Evolutionary conservation across 106 monocot genomes (phyloP).

Genomic region (Dioscorea dumetorum): DNA sequence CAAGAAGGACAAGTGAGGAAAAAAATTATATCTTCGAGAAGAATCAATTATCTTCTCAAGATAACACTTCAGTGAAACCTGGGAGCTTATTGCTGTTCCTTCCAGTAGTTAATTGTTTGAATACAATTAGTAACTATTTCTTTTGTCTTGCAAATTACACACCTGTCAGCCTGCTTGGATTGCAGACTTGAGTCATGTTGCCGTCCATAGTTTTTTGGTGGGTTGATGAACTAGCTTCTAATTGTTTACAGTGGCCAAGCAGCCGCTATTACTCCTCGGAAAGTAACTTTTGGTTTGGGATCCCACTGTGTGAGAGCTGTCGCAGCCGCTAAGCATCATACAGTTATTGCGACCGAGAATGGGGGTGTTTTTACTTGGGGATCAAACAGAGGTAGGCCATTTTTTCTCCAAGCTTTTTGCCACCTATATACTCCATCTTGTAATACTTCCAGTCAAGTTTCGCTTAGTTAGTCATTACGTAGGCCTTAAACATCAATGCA

Average conservation of each 20-base stretch:
- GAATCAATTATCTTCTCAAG: too few species aligned
- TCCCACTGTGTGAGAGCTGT: slow-evolving; percentile 64
- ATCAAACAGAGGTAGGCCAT: slow-evolving; percentile 79
- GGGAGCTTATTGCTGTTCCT: too few species aligned
- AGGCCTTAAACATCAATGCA: too few species aligned
- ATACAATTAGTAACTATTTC: neutral
- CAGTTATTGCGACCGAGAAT: slow-evolving; percentile 81
- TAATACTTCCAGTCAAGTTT: too few species aligned
- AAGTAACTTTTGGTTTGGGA: slow-evolving; percentile 63
- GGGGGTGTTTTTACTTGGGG: slow-evolving; percentile 99
- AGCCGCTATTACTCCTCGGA: slow-evolving; percentile 92
- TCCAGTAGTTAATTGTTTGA: neutral
- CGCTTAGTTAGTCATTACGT: too few species aligned
- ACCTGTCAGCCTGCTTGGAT: too few species aligned
- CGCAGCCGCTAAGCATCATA: slow-evolving; percentile 97
- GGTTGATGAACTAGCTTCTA: slow-evolving; percentile 4
- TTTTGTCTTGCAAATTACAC: too few species aligned
- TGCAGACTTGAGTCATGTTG: too few species aligned
- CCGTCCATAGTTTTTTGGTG: neutral
- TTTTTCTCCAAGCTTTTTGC: neutral
- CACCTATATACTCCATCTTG: neutral
- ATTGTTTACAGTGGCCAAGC: slow-evolving; percentile 77
- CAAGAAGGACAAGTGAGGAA: too few species aligned
- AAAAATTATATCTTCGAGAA: too few species aligned
- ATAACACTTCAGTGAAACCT: too few species aligned